phyloP scores from a whole-genome alignment of 1,284 basidiomycete species.

The Papiliotrema fonsecae region DNA sequence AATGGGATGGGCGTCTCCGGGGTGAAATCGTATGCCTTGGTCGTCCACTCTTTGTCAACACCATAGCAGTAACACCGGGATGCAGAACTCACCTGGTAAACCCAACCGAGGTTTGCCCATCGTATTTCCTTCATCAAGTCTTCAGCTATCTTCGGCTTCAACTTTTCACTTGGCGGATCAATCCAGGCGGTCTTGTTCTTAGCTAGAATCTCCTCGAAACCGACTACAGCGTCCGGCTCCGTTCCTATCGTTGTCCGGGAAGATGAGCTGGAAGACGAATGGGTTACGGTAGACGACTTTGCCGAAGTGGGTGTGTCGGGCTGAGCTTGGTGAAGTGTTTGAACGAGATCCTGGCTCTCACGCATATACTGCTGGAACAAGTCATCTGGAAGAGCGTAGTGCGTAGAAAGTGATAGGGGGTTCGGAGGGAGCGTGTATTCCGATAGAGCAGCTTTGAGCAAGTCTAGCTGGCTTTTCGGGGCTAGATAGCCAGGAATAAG shows the following conservation, averaged over 20 bases:
- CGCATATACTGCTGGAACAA: constrained; percentile 53
- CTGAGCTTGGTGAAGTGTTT: constrained; percentile 16
- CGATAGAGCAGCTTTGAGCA: constrained; percentile 65
- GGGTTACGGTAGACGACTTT: not conserved
- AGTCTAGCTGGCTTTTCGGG: constrained; percentile 57
- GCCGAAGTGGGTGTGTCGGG: not conserved
- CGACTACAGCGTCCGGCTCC: constrained; percentile 31
- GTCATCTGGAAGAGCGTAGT: constrained; percentile 64
- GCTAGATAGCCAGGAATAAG: constrained; percentile 68
- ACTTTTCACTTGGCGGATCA: constrained; percentile 31
- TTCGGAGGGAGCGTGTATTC: constrained; percentile 73
- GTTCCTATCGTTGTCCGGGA: constrained; percentile 30
- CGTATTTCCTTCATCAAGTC: constrained; percentile 66
- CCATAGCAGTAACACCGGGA: not conserved
- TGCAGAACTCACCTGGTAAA: constrained; percentile 55
- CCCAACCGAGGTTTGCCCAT: constrained; percentile 91
- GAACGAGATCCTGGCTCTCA: constrained; percentile 20
- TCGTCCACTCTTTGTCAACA: constrained; percentile 64
- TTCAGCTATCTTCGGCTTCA: constrained; percentile 62
- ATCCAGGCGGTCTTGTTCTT: constrained; percentile 29
- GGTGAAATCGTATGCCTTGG: constrained; percentile 82
- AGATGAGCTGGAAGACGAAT: not conserved
- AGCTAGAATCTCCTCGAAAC: constrained; percentile 38
- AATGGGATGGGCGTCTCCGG: constrained; percentile 57
- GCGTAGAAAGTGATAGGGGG: constrained; percentile 77